Conservation (phyloP, 805 yeast genomes). For the Barnettozyma salicaria region DNA sequence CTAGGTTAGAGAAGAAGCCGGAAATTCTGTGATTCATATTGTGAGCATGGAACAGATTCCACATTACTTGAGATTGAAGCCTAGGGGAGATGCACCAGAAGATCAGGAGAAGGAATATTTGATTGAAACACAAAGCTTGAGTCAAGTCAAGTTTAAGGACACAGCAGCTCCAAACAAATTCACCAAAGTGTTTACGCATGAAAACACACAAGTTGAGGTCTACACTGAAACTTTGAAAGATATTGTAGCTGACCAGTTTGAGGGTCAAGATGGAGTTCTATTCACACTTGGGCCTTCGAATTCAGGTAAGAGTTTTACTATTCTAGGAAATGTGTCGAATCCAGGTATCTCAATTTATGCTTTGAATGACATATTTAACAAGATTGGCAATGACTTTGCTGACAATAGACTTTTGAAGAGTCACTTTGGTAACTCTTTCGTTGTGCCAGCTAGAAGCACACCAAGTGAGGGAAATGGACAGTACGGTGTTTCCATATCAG, state of each 20-base stretch:
- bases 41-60: slow-evolving; percentile 29
- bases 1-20: no score
- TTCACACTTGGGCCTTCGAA: slow-evolving; percentile 51
- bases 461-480: slow-evolving; percentile 15
- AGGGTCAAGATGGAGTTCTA: slow-evolving; percentile 36
- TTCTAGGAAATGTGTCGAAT: slow-evolving; percentile 30
- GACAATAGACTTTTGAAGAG: slow-evolving; percentile 15
- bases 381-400: slow-evolving; percentile 18
- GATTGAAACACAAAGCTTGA: slow-evolving; percentile 22
- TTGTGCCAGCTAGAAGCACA: slow-evolving; percentile 16
- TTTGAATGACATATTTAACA: slow-evolving; percentile 31
- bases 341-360: slow-evolving; percentile 36
- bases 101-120: slow-evolving; percentile 13
- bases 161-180: slow-evolving; percentile 27
- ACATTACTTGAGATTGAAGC: slow-evolving; percentile 35
- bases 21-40: no score
- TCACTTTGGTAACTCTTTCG: slow-evolving; percentile 22
- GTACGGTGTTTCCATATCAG: slow-evolving; percentile 41
- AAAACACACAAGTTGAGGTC: slow-evolving; percentile 30
- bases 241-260: slow-evolving; percentile 18
- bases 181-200: slow-evolving; percentile 28
- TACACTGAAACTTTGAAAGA: slow-evolving; percentile 28
- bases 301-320: slow-evolving; percentile 41
- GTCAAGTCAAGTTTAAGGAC: slow-evolving; percentile 24
- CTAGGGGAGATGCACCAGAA: slow-evolving; percentile 21